These are phyloP conservation scores for Neofusicoccum kwambonambiense DNA, from an alignment of 2,329 filamentous ascomycete species.

Conservation along the genomic window DNA sequence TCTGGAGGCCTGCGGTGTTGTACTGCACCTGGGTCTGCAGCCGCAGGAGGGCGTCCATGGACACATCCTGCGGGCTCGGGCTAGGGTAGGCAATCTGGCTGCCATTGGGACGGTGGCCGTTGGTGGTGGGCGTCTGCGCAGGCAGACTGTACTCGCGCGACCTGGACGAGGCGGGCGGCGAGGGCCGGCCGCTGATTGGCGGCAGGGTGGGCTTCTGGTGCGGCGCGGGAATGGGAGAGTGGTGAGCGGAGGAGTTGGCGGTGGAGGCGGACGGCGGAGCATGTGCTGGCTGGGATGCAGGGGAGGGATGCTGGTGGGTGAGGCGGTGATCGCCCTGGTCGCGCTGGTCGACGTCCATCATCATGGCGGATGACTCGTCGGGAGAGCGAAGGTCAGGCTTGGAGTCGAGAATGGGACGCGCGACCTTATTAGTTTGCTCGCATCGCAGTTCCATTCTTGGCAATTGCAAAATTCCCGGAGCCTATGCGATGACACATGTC, in stretches of 20 bases:
- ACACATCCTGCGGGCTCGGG: conserved; percentile 31
- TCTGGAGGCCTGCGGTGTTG: conserved; percentile 40
- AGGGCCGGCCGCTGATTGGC: conserved; percentile 18
- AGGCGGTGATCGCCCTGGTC: conserved; percentile 21
- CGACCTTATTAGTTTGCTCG: conserved; percentile 26
- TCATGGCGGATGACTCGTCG: conserved; percentile 17
- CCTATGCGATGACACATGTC: conserved; percentile 23
- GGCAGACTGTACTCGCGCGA: conserved; percentile 23
- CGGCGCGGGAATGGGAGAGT: conserved; percentile 17
- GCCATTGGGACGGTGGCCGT: conserved; percentile 26
- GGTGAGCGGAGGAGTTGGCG: conserved; percentile 23
- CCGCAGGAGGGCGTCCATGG: conserved; percentile 43
- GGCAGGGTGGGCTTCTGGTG: conserved; percentile 7
- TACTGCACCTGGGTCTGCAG: conserved; percentile 50
- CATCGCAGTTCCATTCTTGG: conserved; percentile 39
- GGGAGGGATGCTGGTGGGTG: conserved; percentile 21
- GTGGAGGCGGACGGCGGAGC: conserved; percentile 23
- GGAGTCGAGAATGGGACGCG: conserved; percentile 21
- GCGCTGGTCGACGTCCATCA: conserved; percentile 27
- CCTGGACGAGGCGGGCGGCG: conserved; percentile 23
- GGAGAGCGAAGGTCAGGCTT: conserved; percentile 1
- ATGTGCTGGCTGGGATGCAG: conserved; percentile 20
- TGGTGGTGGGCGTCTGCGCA: conserved; percentile 20
- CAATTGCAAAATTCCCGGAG: conserved; percentile 41
- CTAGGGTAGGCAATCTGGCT: conserved; percentile 25